Conservation (phyloP, 108 stramenopile species). For the Pseudonitzschia pungens region DNA sequence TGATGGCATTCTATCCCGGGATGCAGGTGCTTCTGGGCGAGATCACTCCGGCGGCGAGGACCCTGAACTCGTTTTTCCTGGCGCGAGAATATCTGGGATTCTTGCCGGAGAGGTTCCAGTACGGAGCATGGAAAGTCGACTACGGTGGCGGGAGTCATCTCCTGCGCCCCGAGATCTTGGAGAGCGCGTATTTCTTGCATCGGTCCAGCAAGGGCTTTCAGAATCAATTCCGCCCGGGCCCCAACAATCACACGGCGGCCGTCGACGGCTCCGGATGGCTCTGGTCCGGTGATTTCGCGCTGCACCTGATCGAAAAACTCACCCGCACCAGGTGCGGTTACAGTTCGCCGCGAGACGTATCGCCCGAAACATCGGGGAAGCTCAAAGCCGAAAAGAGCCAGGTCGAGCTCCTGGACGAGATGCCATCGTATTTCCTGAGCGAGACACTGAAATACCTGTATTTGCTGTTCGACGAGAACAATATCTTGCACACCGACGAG, state of each 20-base stretch:
- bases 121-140: conserved; percentile 62
- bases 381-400: conserved; percentile 21
- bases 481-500: conserved; percentile 65
- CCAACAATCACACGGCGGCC: not conserved
- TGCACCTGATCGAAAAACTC: conserved; percentile 39
- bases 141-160: conserved; percentile 60
- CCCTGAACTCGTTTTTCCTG: conserved; percentile 78
- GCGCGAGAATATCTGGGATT: conserved; percentile 79
- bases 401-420: conserved; percentile 74
- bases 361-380: conserved; percentile 49
- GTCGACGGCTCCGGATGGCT: conserved; percentile 58
- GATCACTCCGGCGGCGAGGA: conserved; percentile 64
- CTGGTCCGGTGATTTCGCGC: conserved; percentile 75
- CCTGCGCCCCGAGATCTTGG: conserved; percentile 90
- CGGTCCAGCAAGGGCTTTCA: conserved; percentile 61
- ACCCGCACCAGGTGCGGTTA: conserved; percentile 59
- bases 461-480: conserved; percentile 87
- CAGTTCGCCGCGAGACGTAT: conserved; percentile 55
- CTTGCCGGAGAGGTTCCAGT: conserved; percentile 89
- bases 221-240: conserved; percentile 21
- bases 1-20: conserved; percentile 96
- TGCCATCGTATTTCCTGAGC: conserved; percentile 95
- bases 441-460: conserved; percentile 98
- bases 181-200: conserved; percentile 85
- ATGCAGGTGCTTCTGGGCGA: conserved; percentile 89